Evolutionary conservation across 331 rosid genomes (phyloP).

Genomic region (Arachis monticola): DNA sequence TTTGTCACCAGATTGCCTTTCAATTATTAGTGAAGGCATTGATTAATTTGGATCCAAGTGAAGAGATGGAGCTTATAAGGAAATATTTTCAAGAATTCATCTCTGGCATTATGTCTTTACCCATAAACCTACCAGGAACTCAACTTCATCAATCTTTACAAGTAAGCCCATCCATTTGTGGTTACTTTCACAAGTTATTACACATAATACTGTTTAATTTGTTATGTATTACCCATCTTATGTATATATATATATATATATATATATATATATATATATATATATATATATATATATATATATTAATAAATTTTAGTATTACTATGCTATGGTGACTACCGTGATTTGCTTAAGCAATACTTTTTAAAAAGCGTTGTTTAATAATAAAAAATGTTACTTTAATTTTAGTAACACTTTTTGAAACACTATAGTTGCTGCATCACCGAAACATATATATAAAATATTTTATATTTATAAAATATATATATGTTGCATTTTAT

Average conservation of each 20-base stretch:
- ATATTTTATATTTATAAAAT: too few relatives aligned
- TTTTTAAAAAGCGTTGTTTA: too few relatives aligned
- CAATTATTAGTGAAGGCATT: conserved; percentile 89
- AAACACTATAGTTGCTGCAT: too few relatives aligned
- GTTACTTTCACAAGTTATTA: background rate
- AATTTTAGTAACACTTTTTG: too few relatives aligned
- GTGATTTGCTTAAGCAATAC: too few relatives aligned
- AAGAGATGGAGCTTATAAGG: conserved; percentile 81
- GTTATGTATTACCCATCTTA: background rate
- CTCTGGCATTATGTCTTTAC: conserved; percentile 94
- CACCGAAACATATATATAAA: too few relatives aligned
- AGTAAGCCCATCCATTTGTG: conserved; percentile 49
- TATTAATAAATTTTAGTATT: too few relatives aligned
- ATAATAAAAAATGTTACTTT: too few relatives aligned
- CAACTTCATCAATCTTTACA: conserved; percentile 79
- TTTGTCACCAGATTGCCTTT: conserved; percentile 80
- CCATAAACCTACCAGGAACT: conserved; percentile 86
- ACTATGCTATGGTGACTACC: too few relatives aligned
- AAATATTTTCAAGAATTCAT: conserved; percentile 86
- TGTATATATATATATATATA: background rate
- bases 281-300: too few relatives aligned
- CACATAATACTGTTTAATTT: too few relatives aligned
- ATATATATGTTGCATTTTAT: too few relatives aligned
- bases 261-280: background rate
- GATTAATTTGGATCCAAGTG: conserved; percentile 84